Evolutionary conservation across 345 rosid genomes (phyloP).

Genomic region (Euphorbia peplus): DNA sequence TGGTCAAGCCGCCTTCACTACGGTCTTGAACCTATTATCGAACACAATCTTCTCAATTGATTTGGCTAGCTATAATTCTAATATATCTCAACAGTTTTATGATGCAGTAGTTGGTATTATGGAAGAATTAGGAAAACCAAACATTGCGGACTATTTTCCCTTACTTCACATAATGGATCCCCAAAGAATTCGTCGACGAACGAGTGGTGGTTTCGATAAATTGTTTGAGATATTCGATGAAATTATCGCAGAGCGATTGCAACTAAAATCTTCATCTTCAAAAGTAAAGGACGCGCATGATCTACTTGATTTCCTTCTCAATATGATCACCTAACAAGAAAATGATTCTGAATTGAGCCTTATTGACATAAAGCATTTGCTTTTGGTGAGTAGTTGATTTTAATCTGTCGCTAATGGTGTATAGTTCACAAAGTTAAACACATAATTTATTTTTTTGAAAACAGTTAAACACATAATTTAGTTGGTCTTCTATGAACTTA

Average conservation of each 20-base stretch:
- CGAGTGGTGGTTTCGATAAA: conserved; percentile 5
- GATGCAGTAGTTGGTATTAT: conserved; percentile 26
- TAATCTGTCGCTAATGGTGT: no score
- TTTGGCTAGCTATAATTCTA: no score
- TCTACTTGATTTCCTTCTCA: conserved; percentile 36
- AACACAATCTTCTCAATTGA: background rate
- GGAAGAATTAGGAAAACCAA: conserved; percentile 41
- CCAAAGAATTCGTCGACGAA: conserved; percentile 35
- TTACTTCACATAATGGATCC: background rate
- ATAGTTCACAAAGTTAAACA: no score
- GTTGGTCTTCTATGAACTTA: no score
- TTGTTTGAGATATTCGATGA: conserved; percentile 23
- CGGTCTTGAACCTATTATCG: conserved; percentile 3
- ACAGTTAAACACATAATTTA: no score
- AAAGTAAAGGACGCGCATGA: conserved; percentile 13
- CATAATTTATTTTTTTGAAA: no score
- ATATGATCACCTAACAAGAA: no score
- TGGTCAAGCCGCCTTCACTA: conserved; percentile 37
- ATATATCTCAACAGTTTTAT: no score
- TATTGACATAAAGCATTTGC: no score
- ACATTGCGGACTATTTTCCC: conserved; percentile 13
- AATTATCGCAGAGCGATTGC: conserved; percentile 27
- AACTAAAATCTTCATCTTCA: no score
- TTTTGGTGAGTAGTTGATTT: no score
- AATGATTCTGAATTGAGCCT: no score